Evolutionary conservation across 169 alveolate species (phyloP), one percentile per base, ranked within the genome.

Genomic region (Theileria parva): DNA sequence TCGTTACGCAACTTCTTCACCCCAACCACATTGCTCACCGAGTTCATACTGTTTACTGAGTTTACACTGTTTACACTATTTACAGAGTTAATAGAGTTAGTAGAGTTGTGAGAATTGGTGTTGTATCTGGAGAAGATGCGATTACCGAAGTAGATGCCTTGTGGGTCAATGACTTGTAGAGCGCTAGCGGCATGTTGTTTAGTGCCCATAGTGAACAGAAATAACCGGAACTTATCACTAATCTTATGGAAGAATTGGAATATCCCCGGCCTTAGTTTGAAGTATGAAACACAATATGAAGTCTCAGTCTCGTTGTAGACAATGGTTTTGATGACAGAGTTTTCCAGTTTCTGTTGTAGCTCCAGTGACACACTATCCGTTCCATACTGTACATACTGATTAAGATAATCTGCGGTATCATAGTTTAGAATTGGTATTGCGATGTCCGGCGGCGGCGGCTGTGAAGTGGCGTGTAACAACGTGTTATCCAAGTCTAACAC

Each of bases 191-290:
- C 96, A 74, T 93, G 96, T 30, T 86, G 90, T 44, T 86, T 79
- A 17, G 95, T 93, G 6, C 96, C 96, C 95, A 89, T 92, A 13
- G 96, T 93, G 68, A 88, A 93, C 68, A 93, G 79, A 69, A 91
- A 93, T 70, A 93, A 61, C 68, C 89, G 93, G 65, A 74, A 93
- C 44, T 74, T 73, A 64, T 83, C 77, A 51, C 88, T 65, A 65
- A 89, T 65, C 15, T 70, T 57, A 65, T 77, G 77, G 51, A 93
- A 65, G 80, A 93, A 91, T 59, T 91, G 77, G 65, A 87, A 80
- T 0, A 93, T 95, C 8, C 96, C 96, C n/a, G 96, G 96, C 77
- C 96, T 86, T 34, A 93, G 81, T 74, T 91, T 91, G 39, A 88
- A 91, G 61, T 77, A 92, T 32, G 80, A 77, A 17, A 77, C 77